phyloP scores from a whole-genome alignment of 352 stramenopile genomes.

The Globisporangium orthogonon region DNA sequence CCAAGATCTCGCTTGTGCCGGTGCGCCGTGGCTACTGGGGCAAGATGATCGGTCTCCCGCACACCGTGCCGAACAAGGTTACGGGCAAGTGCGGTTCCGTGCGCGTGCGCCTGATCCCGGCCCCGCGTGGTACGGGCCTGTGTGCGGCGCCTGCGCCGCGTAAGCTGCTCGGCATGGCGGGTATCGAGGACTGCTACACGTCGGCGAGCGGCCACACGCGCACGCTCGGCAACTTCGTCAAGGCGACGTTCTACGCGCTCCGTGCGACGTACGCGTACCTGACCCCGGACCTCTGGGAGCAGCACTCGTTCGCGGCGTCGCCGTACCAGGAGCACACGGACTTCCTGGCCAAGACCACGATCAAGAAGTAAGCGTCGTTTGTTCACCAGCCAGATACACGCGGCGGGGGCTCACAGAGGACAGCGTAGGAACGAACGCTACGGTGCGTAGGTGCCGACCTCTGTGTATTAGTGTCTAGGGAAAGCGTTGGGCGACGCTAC shows the following conservation, averaged over 20 bases:
- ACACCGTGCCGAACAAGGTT: constrained; percentile 99
- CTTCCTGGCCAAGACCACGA: constrained; percentile 96
- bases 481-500: constrained; percentile 86
- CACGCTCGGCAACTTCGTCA: constrained; percentile 99
- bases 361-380: constrained; percentile 78
- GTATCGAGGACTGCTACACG: constrained; percentile 98
- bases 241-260: constrained; percentile 98
- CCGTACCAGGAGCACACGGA: constrained; percentile 99
- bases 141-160: constrained; percentile 97
- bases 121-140: constrained; percentile 98
- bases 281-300: constrained; percentile 98
- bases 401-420: constrained; percentile 39
- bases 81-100: constrained; percentile 99
- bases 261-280: constrained; percentile 98
- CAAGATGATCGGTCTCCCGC: constrained; percentile 89
- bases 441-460: constrained; percentile 89
- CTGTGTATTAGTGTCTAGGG: constrained; percentile 46
- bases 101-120: constrained; percentile 97
- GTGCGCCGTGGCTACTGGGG: constrained; percentile 99
- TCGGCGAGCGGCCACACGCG: constrained; percentile 96
- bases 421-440: constrained; percentile 85
- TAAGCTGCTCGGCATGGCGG: constrained; percentile 98
- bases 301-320: constrained; percentile 88
- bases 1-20: constrained; percentile 98
- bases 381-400: constrained; percentile 1